Base-by-base conservation (phyloP, 225 moss, liverwort and hornwort species). In the Climacium dendroides region DNA sequence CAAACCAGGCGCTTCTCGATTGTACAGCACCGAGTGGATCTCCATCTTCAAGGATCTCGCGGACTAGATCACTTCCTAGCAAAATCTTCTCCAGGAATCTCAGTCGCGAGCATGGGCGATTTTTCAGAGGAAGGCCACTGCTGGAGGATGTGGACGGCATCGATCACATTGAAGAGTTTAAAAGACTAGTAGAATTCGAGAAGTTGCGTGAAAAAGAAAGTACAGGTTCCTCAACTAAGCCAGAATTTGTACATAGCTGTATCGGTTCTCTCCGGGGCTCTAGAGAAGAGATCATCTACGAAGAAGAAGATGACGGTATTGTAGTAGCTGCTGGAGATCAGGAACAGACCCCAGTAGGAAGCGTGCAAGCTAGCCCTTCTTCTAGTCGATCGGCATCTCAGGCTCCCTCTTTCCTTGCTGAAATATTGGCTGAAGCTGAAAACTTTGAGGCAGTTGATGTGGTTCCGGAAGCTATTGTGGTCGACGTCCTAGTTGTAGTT, bases 41-140 rank as follows among this genome's bases (percentile, higher is more conserved):
- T 74, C 89, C 83, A 60, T 89, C 90, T 81, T 80, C 89, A 64
- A 89, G 83, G 85, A 89, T 91, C 83, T 82, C 80, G 66, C 86
- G 93, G 89, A 90, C 80, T 88, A 86, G 87, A 80, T 91, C 89
- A 25, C 84, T 92, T 79, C 91, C 93, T 74, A 87, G 80, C 53
- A 91, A 83, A 85, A 74, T 85, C 57, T 90, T 88, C 70, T 81
- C 88, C 37, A 80, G 88, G 86, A 89, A 89, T 79, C 81, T 85
- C 15, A 88, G 78, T 83, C 82, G 63, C 45, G 88, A 88, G 50
- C 74, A 88, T 87, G 88, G 93, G 35, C 75, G 93, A 47, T 82
- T 88, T 62, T 83, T 89, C 70, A 85, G 79, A 87, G 88, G 88
- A 78, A 87, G 87, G 83, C 87, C 82, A 64, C 69, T 88, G 70